A percentile compares a stretch with the other conserved stretches of the same genome.
Conservation (phyloP, 768 basidiomycete genomes). For the Rhizopogon vulgaris region DNA sequence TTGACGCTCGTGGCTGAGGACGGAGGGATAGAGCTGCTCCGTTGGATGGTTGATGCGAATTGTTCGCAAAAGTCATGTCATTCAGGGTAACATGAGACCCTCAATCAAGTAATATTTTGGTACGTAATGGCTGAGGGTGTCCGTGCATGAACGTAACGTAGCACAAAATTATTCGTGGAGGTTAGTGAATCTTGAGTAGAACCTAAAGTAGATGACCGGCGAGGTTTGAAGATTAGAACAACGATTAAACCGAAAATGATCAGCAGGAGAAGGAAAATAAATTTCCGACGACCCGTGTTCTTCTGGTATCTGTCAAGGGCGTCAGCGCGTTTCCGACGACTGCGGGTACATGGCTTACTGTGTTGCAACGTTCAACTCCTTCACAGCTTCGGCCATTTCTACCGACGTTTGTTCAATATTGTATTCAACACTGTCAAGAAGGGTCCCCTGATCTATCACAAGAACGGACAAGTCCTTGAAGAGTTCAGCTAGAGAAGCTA, state of each 20-base stretch:
- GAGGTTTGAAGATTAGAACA: conserved; percentile 90
- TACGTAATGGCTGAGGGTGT: conserved; percentile 11
- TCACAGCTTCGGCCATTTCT: conserved; percentile 76
- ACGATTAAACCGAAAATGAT: conserved; percentile 85
- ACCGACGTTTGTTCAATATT: conserved; percentile 91
- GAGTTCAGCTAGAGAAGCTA: conserved; percentile 85
- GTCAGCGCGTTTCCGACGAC: not conserved
- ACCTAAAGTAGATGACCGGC: conserved; percentile 31
- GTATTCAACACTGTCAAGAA: conserved; percentile 94
- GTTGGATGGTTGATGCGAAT: not conserved
- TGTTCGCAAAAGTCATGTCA: not conserved
- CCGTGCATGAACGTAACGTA: conserved; percentile 26
- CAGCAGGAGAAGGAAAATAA: conserved; percentile 87
- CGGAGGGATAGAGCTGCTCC: not conserved
- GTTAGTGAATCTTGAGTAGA: conserved; percentile 17
- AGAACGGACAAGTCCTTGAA: conserved; percentile 93
- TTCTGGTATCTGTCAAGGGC: conserved; percentile 70
- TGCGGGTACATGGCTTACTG: conserved; percentile 41
- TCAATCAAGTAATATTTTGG: not conserved
- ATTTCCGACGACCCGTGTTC: conserved; percentile 86
- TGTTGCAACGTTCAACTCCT: conserved; percentile 78
- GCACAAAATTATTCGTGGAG: conserved; percentile 21
- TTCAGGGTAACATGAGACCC: not conserved
- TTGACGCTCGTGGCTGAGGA: not conserved
- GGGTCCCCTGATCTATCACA: conserved; percentile 96